Conservation (phyloP, 805 yeast genomes). For the Ogataea paradorogensis region DNA sequence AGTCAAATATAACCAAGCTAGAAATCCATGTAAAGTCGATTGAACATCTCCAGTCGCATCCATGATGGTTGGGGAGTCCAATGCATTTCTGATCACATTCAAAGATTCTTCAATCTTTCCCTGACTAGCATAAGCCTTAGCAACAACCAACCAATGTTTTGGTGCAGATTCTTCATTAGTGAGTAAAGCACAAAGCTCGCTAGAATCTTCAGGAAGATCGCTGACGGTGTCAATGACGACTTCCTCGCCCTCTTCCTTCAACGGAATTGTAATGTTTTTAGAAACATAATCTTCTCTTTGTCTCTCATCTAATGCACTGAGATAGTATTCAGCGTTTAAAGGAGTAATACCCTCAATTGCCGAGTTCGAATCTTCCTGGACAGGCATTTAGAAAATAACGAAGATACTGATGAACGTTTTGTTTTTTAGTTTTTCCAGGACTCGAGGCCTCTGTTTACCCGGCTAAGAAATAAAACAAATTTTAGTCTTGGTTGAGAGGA, state of each 20-base stretch:
- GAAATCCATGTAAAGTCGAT: conserved; percentile 54
- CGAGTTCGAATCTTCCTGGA: conserved; percentile 8
- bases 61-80: conserved; percentile 35
- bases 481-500: not conserved
- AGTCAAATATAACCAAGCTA: conserved; percentile 70
- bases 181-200: conserved; percentile 73
- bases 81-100: conserved; percentile 60
- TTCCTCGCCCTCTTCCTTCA: conserved; percentile 73
- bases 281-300: conserved; percentile 25
- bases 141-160: conserved; percentile 82
- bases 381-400: conserved; percentile 11
- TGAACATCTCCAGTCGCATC: conserved; percentile 41
- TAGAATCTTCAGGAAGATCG: conserved; percentile 87
- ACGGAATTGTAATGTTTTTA: conserved; percentile 52
- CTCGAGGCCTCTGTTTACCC: conserved; percentile 9
- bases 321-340: conserved; percentile 28
- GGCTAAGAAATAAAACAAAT: conserved; percentile 4
- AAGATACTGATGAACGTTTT: conserved; percentile 2
- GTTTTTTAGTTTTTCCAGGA: conserved; percentile 7
- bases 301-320: conserved; percentile 20
- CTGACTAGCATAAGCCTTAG: conserved; percentile 71
- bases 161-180: conserved; percentile 75
- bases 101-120: conserved; percentile 59
- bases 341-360: conserved; percentile 19
- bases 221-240: conserved; percentile 78